A percentile compares a stretch with the other conserved stretches of the same genome.
phyloP scores from a whole-genome alignment of 176 grass and related monocot genomes.

The Avena eriantha region DNA sequence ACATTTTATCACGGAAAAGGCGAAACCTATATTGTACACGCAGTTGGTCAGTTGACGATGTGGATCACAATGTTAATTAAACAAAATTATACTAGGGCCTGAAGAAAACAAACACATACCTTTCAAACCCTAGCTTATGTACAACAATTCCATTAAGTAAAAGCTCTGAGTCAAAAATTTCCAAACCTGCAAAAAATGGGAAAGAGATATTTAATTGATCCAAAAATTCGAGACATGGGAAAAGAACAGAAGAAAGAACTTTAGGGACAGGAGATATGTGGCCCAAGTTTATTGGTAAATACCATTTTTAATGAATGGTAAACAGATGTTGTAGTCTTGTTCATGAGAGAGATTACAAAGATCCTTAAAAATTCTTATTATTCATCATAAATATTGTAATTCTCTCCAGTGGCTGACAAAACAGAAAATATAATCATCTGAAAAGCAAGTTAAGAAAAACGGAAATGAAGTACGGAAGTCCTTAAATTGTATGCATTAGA shows the following conservation, averaged over 20 bases:
- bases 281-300: neutral
- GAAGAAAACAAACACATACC: conserved; percentile 42
- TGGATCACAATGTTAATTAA: neutral
- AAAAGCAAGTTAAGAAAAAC: conserved; percentile 21
- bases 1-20: conserved; percentile 43
- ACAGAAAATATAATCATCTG: conserved; percentile 26
- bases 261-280: neutral
- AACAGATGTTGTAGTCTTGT: conserved; percentile 60
- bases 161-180: conserved; percentile 78
- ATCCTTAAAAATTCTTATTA: conserved; percentile 49
- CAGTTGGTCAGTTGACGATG: conserved; percentile 5
- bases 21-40: conserved; percentile 33
- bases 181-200: conserved; percentile 57
- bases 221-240: neutral
- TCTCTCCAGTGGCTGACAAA: conserved; percentile 50
- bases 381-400: conserved; percentile 50
- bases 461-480: conserved; percentile 8
- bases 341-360: conserved; percentile 71
- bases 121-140: conserved; percentile 79
- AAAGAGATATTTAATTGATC: neutral
- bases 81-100: neutral
- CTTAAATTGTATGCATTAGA: neutral
- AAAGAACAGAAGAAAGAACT: neutral
- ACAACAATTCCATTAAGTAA: conserved; percentile 81
- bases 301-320: conserved; percentile 56